Base-by-base conservation (phyloP, 2,329 filamentous ascomycete species). In the Ceratocystis smalleyi region DNA sequence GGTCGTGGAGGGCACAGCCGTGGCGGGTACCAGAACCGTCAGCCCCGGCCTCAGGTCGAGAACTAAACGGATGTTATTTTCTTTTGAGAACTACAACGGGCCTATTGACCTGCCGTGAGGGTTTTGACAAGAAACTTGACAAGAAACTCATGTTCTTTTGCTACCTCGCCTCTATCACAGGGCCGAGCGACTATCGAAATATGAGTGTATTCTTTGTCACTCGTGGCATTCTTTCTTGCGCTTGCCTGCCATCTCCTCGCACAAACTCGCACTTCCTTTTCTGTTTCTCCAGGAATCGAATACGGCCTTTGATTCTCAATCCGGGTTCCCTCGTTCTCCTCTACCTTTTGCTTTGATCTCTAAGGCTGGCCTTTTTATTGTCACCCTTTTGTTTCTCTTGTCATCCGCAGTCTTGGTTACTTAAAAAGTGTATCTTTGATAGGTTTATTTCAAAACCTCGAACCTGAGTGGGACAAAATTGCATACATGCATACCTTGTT, bases 1-100 rank as follows among this genome's bases (percentile, higher is more conserved):
- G 77, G 78, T 22, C 74, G 75, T n/a, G 76, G 76, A 5, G 71
- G 72, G 22, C 70, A 74, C 30, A 75, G 77, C 40, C 72, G 74
- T 24, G 75, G 74, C 61, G 65, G 65, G 45, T 65, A 63, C 43
- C 65, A 65, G 63, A 67, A 67, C 63, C 65, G 60, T 22, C 63
- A 61, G 45, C 62, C 64, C 22, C 61, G 64, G 32, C 43, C 47
- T 27, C 35, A 61, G 12, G 17, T 35, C 6, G 61, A 63, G 22
- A 51, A 62, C 17, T 63, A 61, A 64, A 27, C 3, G 30, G 15
- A 12, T 54, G 15, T 7, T 51, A 5, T 59, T 57, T 57, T 62
- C 24, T 47, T 61, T 65, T n/a, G 32, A 57, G 54, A 57, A 49
- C 45, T 22, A 17, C 27, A 35, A 40, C 27, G 8, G 27, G 15